These are phyloP conservation scores for Lepiota brunneoincarnata DNA, from an alignment of 768 basidiomycete species.

Conservation along the genomic window DNA sequence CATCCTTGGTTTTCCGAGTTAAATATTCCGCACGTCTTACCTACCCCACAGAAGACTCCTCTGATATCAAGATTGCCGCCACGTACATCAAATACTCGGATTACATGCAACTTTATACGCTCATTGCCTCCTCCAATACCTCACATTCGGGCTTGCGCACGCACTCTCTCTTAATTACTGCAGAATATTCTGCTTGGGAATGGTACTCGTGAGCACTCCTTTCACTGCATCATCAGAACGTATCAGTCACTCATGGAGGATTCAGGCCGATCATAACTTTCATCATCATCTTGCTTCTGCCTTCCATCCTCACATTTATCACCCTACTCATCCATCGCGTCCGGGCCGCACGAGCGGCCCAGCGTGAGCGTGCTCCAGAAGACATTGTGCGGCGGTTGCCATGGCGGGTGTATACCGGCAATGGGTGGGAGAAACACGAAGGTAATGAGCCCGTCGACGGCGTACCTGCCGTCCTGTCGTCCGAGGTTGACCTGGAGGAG, in stretches of 20 bases:
- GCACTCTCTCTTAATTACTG: conserved; percentile 71
- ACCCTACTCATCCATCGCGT: conserved; percentile 89
- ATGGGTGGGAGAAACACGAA: conserved; percentile 77
- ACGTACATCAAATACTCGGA: conserved; percentile 88
- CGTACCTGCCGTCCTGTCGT: conserved; percentile 20
- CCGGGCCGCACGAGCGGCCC: conserved; percentile 77
- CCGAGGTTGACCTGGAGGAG: conserved; percentile 37
- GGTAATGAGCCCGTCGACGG: conserved; percentile 31
- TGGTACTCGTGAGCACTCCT: conserved; percentile 78
- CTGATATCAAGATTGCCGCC: conserved; percentile 79
- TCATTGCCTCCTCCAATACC: conserved; percentile 73
- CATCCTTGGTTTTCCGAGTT: conserved; percentile 10
- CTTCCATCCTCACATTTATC: conserved; percentile 83
- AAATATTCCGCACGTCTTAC: conserved; percentile 10
- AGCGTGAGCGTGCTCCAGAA: conserved; percentile 81
- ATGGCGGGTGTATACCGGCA: conserved; percentile 81
- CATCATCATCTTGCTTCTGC: conserved; percentile 84
- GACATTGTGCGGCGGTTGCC: conserved; percentile 76
- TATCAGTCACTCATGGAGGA: conserved; percentile 10
- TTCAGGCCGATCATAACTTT: conserved; percentile 81
- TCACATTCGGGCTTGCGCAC: conserved; percentile 77
- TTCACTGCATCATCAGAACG: conserved; percentile 7
- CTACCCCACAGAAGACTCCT: conserved; percentile 64
- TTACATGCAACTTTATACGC: conserved; percentile 64
- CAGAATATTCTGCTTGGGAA: conserved; percentile 83